Base-by-base conservation (phyloP, 2,329 filamentous ascomycete genomes). In the Fusarium dimerum region DNA sequence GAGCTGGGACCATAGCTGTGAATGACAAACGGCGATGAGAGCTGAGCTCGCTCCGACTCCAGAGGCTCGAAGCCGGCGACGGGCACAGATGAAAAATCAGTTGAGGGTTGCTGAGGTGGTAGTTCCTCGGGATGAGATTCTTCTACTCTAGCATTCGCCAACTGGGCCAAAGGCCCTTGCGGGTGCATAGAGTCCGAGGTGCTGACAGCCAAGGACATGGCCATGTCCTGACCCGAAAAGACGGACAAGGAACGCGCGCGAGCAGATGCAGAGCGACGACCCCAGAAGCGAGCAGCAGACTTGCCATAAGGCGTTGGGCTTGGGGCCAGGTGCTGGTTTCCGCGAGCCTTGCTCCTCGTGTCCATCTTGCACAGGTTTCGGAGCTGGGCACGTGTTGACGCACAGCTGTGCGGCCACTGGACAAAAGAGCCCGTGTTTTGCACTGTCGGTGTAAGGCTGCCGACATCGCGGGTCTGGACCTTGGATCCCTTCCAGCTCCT, bases 161-260 rank as follows among this genome's bases (percentile, higher is more conserved):
- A 75, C 59, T 82, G 81, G 3, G 84, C 84, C 49, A 88, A 64
- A 10, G 84, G 82, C 3, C 83, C 84, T 48, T 81, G 73, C 0
- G 79, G 80, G 59, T 86, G 81, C 85, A 88, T 88, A 2, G 79
- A 79, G 40, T 86, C 82, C 2, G 84, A 78, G 1, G 85, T 87
- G 70, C 82, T 85, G 30, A 86, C 72, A 2, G 78, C 76, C 47
- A 88, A 74, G 11, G 85, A 88, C 63, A 87, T 72, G 40, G 79
- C 77, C 77, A 88, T 85, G 56, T 87, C 84, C 40, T 80, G 77
- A 11, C 79, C 80, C 2, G 78, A 82, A 64, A 87, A 87, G 11
- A 80, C 70, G 2, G 30, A 32, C 30, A 32, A 32, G 30, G 78
- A 78, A 5, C 73, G 47, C 3, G 75, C 74, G 30, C 73, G 74